Evolutionary conservation across 371 early-diverging fungal genomes (phyloP), one percentile per base, ranked within the genome.

Genomic region (Mucor plumbeus): DNA sequence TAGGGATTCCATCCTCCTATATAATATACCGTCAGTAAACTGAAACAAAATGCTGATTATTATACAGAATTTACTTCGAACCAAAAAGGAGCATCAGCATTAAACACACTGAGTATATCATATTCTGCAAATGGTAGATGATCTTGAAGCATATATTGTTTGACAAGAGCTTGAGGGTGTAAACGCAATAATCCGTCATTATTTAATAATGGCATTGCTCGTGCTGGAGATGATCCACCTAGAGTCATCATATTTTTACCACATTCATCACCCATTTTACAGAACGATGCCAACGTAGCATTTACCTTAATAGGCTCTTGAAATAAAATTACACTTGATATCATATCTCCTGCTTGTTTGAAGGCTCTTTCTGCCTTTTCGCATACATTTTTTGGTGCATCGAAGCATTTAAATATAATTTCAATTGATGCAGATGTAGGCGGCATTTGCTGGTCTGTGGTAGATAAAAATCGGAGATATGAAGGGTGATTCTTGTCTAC

Each of bases 31-130:
- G 47, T 47, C 47, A 47, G 19, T 47, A 43, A 7, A 17, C 5
- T 17, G 5, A 4, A 6, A 17, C 5, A 7, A 7, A 17, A 44
- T 17, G 7, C 15, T 17, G 17, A 38, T 38, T 19, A 17, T 3
- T 26, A 26, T 26, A 26, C 1, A 26, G n/a, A 26, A 26, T 26
- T 17, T 61, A 68, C 65, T 33, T 80, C 71, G 59, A 83, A 85
- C 76, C 77, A 83, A 66, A 73, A 89, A 3, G 74, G 67, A 15
- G 75, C 81, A 59, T 85, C 84, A 5, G 87, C 72, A 68, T 88
- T 88, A 72, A 88, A 88, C 9, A 81, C 69, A n/a, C 85, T 84
- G 14, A 80, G 14, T n/a, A 88, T 87, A 64, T 88, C 89, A 58
- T 54, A 78, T 1, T 67, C 57, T 13, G 67, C 64, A 69, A 69